Conservation (phyloP, 2,329 filamentous ascomycete genomes). For the Aspergillus ochraceoroseus region DNA sequence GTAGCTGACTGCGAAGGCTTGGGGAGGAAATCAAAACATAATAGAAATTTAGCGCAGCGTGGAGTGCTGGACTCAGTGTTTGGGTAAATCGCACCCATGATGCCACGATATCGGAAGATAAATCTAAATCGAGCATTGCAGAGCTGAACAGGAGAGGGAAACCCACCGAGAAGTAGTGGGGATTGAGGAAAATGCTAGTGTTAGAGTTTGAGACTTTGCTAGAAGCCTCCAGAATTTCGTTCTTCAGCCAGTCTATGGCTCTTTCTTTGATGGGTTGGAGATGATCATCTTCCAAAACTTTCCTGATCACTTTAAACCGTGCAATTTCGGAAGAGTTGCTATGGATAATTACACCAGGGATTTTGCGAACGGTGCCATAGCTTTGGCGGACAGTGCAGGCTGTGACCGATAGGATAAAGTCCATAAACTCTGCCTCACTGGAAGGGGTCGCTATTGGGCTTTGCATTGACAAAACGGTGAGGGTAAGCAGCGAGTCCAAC, state of each 20-base stretch:
- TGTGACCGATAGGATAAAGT: conserved; percentile 48
- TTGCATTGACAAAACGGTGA: conserved; percentile 50
- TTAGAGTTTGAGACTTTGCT: conserved; percentile 16
- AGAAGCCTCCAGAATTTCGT: conserved; percentile 52
- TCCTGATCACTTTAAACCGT: conserved; percentile 52
- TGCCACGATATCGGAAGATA: conserved; percentile 35
- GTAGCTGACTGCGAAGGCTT: conserved; percentile 45
- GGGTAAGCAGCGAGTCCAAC: conserved; percentile 51
- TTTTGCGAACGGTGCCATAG: conserved; percentile 36
- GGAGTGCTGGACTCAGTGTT: conserved; percentile 46
- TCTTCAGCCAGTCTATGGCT: conserved; percentile 58
- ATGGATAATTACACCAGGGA: conserved; percentile 42
- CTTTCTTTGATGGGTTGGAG: conserved; percentile 54
- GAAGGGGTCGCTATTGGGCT: conserved; percentile 44
- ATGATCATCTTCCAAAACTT: conserved; percentile 52
- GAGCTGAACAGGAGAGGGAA: conserved; percentile 52
- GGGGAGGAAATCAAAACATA: conserved; percentile 52
- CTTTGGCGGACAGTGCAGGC: conserved; percentile 37
- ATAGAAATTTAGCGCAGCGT: conserved; percentile 56
- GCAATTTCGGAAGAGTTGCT: conserved; percentile 51
- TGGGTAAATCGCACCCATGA: conserved; percentile 50
- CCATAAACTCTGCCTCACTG: conserved; percentile 50
- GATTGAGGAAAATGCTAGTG: conserved; percentile 33
- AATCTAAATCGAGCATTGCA: conserved; percentile 39
- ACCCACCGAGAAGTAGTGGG: conserved; percentile 39